Evolutionary conservation across 2,329 filamentous ascomycete species (phyloP), one percentile per base, ranked within the genome.

Genomic region (Didymella pomorum): DNA sequence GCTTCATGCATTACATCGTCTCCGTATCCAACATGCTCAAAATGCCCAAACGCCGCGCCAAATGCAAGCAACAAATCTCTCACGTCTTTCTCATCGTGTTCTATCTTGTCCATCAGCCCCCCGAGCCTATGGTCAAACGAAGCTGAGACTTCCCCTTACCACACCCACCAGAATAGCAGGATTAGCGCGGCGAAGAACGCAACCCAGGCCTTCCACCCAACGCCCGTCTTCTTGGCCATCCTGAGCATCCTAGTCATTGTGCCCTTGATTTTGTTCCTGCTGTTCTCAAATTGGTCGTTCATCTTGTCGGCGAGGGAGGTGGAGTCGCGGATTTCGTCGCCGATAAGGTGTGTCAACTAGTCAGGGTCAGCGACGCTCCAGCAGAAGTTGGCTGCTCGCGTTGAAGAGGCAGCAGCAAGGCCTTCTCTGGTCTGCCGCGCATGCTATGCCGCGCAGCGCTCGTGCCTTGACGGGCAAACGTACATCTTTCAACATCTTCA

Each of bases 171-270:
- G 78, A 99, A 99, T 66, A 98, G 77, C 54, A 94, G 74, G 62
- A 89, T 86, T 18, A 98, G 91, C 33, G 88, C 90, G 6, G 87
- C 83, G 76, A 99, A 97, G 79, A 99, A 99, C 42, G 82, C 84
- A 50, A 97, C 77, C 95, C 95, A 99, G 56, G 93, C 90, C 79
- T 87, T 94, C 95, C 95, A 99, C 71, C 93, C 89, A 10, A 99
- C 89, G n/a, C 95, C 95, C 2, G 93, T 96, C 70, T 88, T 85
- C 80, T 98, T 87, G 4, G 95, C 95, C 95, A 99, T 99, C 52
- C 94, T 76, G 65, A 98, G 80, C 95, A 99, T 99, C 58, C 93
- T 84, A 75, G 92, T 97, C 95, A 99, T 98, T 18, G 96, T 98
- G 52, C 94, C 93, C 43, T 89, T 86, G 62, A 99, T 81, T 63